These are phyloP conservation scores for Acephala macrosclerotiorum DNA, from an alignment of 2,329 filamentous ascomycete genomes.

Conservation along the genomic window DNA sequence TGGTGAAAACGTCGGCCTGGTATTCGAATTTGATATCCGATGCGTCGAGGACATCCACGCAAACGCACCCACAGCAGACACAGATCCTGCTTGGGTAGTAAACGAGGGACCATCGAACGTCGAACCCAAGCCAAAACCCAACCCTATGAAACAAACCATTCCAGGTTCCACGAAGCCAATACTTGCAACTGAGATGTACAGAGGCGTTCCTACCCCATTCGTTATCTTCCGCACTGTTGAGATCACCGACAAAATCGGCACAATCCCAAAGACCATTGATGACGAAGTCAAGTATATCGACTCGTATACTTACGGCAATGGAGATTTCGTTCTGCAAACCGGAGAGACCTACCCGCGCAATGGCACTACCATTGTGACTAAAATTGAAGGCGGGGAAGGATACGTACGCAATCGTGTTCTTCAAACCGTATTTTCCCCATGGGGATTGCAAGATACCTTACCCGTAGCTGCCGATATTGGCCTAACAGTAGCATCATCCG, in stretches of 20 bases:
- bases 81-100: too few relatives aligned
- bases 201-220: background rate
- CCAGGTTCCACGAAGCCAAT: too few relatives aligned
- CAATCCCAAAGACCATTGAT: background rate
- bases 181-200: too few relatives aligned
- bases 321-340: background rate
- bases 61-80: too few relatives aligned
- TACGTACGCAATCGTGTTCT: background rate
- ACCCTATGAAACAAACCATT: too few relatives aligned
- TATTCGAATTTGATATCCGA: too few relatives aligned
- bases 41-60: too few relatives aligned
- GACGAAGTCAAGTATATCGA: background rate
- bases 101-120: too few relatives aligned
- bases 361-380: background rate
- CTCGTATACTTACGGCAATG: background rate
- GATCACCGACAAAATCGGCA: background rate
- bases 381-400: background rate
- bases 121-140: too few relatives aligned
- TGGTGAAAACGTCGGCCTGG: too few relatives aligned
- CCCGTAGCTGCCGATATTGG: background rate
- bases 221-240: background rate
- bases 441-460: background rate
- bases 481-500: background rate
- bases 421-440: background rate
- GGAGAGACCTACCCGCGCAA: background rate